Evolutionary conservation across 2,329 filamentous ascomycete genomes (phyloP).

Genomic region (Aspergillus ustus): DNA sequence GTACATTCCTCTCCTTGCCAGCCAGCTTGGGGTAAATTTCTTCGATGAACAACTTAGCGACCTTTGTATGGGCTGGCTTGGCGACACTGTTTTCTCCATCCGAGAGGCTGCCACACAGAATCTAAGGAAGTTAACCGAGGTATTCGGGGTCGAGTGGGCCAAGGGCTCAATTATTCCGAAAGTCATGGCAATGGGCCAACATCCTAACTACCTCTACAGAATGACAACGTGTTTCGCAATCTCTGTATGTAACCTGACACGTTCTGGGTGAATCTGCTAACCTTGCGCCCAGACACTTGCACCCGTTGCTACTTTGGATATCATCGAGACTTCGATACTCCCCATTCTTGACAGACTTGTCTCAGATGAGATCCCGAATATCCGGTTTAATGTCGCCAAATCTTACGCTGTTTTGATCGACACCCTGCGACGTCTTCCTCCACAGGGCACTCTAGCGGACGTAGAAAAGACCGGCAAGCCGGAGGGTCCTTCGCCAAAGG

Average conservation of each 20-base stretch:
- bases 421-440: conserved; percentile 88
- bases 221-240: conserved; percentile 99
- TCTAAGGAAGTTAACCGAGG: conserved; percentile 96
- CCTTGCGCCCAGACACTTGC: conserved; percentile 75
- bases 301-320: conserved; percentile 87
- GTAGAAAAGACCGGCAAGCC: conserved; percentile 75
- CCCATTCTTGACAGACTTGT: conserved; percentile 96
- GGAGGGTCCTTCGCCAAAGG: conserved; percentile 66
- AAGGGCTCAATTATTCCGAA: conserved; percentile 97
- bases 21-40: conserved; percentile 94
- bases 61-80: conserved; percentile 97
- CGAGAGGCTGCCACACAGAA: conserved; percentile 97
- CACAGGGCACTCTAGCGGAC: conserved; percentile 82
- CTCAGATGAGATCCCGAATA: conserved; percentile 94
- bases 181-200: conserved; percentile 97
- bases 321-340: conserved; percentile 90
- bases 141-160: conserved; percentile 98
- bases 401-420: conserved; percentile 90
- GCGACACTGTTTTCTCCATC: conserved; percentile 98
- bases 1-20: conserved; percentile 95
- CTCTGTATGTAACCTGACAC: conserved; percentile 67
- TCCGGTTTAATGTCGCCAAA: conserved; percentile 99
- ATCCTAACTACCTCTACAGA: conserved; percentile 97
- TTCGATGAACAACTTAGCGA: conserved; percentile 97
- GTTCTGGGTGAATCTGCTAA: conserved; percentile 14